Evolutionary conservation across 495 filamentous ascomycete genomes (phyloP), one percentile per base, ranked within the genome.

Genomic region (Xylaria bambusicola): DNA sequence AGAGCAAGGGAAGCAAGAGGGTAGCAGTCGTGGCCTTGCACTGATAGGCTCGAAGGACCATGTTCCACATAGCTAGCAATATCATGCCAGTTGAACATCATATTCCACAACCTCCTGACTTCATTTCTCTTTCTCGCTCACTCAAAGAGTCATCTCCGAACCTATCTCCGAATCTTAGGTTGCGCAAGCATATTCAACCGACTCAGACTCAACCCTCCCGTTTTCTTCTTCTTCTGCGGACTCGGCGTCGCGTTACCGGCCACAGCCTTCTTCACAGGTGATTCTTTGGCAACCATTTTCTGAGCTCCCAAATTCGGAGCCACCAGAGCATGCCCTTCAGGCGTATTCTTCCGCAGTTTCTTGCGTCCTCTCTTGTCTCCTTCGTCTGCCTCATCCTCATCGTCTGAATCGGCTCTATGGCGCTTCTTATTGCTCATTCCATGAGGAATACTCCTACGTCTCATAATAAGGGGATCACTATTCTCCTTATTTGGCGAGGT

Each of bases 381-480:
- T 54, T 78, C 75, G 40, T 74, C 69, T 29, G 76, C 74, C 7
- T 3, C 36, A 31, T 79, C 75, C 29, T 80, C 76, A 58, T 82
- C 82, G 61, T 82, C 79, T 26, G 71, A 75, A 48, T 66, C 75
- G 26, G 76, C 77, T 15, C 85, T 81, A 55, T 81, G 80, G 45
- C 88, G 80, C 75, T 91, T 91, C 77, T 92, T 90, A 74, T 88
- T 90, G 3, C 73, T 66, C 66, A 92, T 84, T 31, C 89, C 88
- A 64, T 91, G 87, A 5, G 86, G 80, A 31, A 89, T 76, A 13
- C 70, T 64, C 27, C 47, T 53, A 15, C 49, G 65, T 48, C 17
- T 71, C 38, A 41, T 64, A n/a, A n/a, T n/a, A n/a, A n/a, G n/a
- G 59, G 78, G 76, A 20, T 70, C 75, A 45, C 73, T 63, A 41